Base-by-base conservation (phyloP, 176 grass and related monocot species). In the Zoysia pacifica region DNA sequence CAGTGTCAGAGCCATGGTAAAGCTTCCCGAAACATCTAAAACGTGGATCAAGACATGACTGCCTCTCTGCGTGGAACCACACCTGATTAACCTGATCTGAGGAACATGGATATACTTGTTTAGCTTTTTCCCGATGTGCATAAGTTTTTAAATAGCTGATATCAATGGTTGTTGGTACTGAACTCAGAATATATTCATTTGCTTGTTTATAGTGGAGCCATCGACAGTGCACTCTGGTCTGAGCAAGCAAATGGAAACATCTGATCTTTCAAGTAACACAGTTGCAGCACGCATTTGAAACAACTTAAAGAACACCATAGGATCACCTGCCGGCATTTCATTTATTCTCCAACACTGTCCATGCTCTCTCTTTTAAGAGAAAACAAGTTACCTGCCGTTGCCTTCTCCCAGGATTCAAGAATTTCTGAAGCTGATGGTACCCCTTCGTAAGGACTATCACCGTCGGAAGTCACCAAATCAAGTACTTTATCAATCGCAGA, bases 361-460 rank as follows among this genome's bases (percentile, higher is more conserved):
- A 52, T 79, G 38, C 61, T 62, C 50, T 53, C 78, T 28, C 48
- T 65, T 62, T 76, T 54, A 11, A 12, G 72, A 81, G 15, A 41
- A 80, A 80, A 65, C 82, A 49, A 71, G 48, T 41, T 71, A 49
- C 90, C 69, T 40, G 81, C 55, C 55, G 67, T 81, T 2, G 88
- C 78, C 52, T 86, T 59, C 56, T 85, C 84, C 91, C 91, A 93
- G 20, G 40, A 48, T 64, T 88, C 72, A 16, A 93, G 86, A 80
- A 93, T 93, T 54, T 90, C 86, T 53, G 48, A 86, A 61, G 91
- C 85, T 62, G 83, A 72, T n/a, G 86, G 88, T 54, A 86, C 73
- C 62, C 63, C 67, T 70, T 72, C 45, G 19, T 83, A 86, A 13
- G 80, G 78, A 55, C 28, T 88, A 18, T 79, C 77, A 66, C 50